Evolutionary conservation across 768 basidiomycete genomes (phyloP).

Genomic region (Boletales sp.): DNA sequence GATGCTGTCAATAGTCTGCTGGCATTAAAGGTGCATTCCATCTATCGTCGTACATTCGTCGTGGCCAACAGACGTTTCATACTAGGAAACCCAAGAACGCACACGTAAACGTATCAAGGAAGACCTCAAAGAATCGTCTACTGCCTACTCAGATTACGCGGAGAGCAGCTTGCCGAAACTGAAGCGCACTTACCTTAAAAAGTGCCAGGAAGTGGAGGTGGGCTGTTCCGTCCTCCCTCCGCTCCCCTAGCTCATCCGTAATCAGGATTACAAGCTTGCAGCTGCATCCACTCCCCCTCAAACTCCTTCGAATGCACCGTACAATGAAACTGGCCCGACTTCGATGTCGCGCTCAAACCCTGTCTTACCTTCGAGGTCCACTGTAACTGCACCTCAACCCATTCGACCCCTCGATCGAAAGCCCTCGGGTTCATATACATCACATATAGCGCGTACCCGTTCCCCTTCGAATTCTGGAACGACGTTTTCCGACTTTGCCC

Average conservation of each 20-base stretch:
- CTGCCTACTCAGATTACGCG: slow-evolving; percentile 76
- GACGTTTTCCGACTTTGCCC: slow-evolving; percentile 82
- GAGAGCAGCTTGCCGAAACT: slow-evolving; percentile 77
- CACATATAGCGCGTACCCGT: slow-evolving; percentile 54
- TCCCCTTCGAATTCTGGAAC: slow-evolving; percentile 80
- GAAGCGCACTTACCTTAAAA: slow-evolving; percentile 76
- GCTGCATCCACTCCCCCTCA: slow-evolving; percentile 34
- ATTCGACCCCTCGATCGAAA: slow-evolving; percentile 71
- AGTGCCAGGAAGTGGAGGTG: slow-evolving; percentile 87
- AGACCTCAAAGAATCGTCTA: slow-evolving; percentile 76
- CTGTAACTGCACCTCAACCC: slow-evolving; percentile 69
- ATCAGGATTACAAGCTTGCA: slow-evolving; percentile 62
- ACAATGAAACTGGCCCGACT: slow-evolving; percentile 28
- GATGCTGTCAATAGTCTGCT: slow-evolving; percentile 75
- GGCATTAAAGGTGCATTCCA: slow-evolving; percentile 52
- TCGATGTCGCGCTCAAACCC: slow-evolving; percentile 42
- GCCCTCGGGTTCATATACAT: slow-evolving; percentile 51
- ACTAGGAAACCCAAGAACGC: slow-evolving; percentile 83
- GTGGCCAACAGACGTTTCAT: not conserved
- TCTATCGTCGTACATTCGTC: not conserved
- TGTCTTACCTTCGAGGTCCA: slow-evolving; percentile 45
- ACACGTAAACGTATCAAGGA: slow-evolving; percentile 92
- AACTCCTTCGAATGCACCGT: slow-evolving; percentile 27
- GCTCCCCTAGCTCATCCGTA: slow-evolving; percentile 6
- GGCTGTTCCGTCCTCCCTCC: slow-evolving; percentile 11